Conservation (phyloP, 768 basidiomycete species). For the Tricholoma matsutake region DNA sequence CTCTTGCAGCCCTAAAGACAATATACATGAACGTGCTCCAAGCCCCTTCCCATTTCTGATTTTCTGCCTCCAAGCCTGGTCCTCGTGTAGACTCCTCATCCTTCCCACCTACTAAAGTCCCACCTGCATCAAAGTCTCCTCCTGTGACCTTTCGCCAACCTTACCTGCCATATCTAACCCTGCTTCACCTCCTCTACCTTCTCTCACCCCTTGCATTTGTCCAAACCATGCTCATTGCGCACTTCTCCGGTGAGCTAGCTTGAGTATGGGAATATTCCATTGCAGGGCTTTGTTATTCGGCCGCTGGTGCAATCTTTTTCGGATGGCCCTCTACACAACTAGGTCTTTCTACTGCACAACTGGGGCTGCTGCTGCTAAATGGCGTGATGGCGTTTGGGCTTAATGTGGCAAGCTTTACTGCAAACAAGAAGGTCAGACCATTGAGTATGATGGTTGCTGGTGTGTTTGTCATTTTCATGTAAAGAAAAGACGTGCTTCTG, state of each 20-base stretch:
- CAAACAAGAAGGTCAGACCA: slow-evolving; percentile 88
- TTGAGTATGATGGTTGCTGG: slow-evolving; percentile 90
- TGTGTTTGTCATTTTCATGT: slow-evolving; percentile 30
- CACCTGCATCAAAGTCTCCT: background rate
- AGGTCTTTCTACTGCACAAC: slow-evolving; percentile 32
- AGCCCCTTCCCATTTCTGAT: slow-evolving; percentile 26
- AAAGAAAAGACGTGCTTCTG: background rate
- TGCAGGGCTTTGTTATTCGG: background rate
- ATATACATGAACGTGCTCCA: slow-evolving; percentile 85
- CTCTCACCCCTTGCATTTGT: slow-evolving; percentile 92
- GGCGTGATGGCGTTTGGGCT: slow-evolving; percentile 88
- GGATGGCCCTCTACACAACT: slow-evolving; percentile 35
- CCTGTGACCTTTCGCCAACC: background rate
- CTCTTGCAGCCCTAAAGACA: slow-evolving; percentile 92
- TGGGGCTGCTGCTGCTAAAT: slow-evolving; percentile 64
- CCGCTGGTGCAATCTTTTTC: slow-evolving; percentile 2
- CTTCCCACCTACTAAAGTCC: background rate
- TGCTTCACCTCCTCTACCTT: slow-evolving; percentile 83
- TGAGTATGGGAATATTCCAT: slow-evolving; percentile 41
- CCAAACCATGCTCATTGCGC: slow-evolving; percentile 78
- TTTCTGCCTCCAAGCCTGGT: slow-evolving; percentile 4
- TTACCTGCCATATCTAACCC: slow-evolving; percentile 35
- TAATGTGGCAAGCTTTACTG: slow-evolving; percentile 92
- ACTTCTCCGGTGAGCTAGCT: slow-evolving; percentile 76
- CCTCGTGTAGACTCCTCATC: background rate